phyloP scores from a whole-genome alignment of 805 yeast species.

The Saturnispora sekii region DNA sequence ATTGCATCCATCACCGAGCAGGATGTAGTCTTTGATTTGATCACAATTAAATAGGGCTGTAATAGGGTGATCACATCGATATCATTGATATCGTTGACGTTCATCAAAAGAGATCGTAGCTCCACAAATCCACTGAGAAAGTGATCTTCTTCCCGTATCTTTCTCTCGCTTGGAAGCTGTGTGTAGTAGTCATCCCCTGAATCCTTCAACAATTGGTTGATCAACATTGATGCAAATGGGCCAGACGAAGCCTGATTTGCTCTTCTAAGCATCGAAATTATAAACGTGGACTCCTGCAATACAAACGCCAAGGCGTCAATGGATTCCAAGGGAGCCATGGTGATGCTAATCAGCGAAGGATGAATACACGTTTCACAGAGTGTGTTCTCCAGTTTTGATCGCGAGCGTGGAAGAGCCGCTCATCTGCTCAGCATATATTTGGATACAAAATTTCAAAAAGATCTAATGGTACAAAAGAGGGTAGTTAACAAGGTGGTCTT shows the following conservation, averaged over 20 bases:
- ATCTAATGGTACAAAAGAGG: background rate
- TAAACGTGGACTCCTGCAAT: constrained; percentile 77
- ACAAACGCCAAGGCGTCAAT: constrained; percentile 75
- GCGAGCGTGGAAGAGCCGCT: background rate
- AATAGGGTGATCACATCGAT: constrained; percentile 66
- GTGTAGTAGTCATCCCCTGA: constrained; percentile 21
- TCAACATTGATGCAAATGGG: constrained; percentile 78
- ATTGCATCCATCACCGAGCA: constrained; percentile 82
- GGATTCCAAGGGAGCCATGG: constrained; percentile 24
- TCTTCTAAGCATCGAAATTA: constrained; percentile 86
- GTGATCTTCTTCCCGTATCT: constrained; percentile 36
- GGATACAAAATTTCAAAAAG: too few relatives aligned
- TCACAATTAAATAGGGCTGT: constrained; percentile 78
- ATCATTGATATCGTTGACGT: constrained; percentile 38
- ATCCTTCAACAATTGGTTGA: constrained; percentile 36
- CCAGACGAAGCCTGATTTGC: constrained; percentile 53
- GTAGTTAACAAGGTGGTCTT: too few relatives aligned
- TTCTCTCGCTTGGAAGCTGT: constrained; percentile 22
- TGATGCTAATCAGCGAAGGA: background rate
- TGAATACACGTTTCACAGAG: constrained; percentile 1
- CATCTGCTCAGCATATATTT: background rate
- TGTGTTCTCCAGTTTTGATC: background rate
- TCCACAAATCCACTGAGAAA: constrained; percentile 72
- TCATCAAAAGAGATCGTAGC: constrained; percentile 60
- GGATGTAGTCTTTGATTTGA: constrained; percentile 76